These are phyloP conservation scores for Saccharomyces eubayanus DNA, from an alignment of 805 yeast species.

Conservation along the genomic window DNA sequence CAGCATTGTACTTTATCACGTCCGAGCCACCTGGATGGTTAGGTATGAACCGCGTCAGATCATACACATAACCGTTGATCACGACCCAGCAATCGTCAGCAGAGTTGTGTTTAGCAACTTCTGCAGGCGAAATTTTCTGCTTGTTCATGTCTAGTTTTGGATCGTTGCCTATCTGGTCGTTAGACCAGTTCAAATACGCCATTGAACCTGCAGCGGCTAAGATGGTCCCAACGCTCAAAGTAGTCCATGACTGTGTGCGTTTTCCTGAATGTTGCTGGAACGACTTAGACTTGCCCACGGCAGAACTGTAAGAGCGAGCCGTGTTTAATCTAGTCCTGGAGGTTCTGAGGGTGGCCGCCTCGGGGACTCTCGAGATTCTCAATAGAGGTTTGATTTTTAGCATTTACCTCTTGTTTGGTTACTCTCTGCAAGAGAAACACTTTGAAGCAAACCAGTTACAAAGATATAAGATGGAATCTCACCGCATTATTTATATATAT, in stretches of 20 bases:
- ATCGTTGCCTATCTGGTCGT: slow-evolving; percentile 7
- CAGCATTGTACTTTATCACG: slow-evolving; percentile 73
- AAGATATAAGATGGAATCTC: not conserved
- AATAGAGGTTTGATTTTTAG: not conserved
- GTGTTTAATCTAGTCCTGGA: not conserved
- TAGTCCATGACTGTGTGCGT: not conserved
- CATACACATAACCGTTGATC: slow-evolving; percentile 70
- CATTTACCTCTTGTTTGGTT: not conserved
- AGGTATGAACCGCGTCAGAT: slow-evolving; percentile 61
- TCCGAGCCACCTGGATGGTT: slow-evolving; percentile 78
- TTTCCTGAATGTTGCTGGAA: not conserved
- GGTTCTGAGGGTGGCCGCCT: not conserved
- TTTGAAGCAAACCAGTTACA: not conserved
- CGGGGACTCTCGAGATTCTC: not conserved
- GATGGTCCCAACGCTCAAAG: slow-evolving; percentile 2
- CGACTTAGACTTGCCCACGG: not conserved
- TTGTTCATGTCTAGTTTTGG: slow-evolving; percentile 10
- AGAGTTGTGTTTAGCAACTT: slow-evolving; percentile 62
- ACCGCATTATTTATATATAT: not conserved
- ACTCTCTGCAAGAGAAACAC: not conserved
- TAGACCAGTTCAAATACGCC: not conserved
- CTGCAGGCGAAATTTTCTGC: slow-evolving; percentile 31
- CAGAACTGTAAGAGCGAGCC: not conserved
- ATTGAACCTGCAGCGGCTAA: slow-evolving; percentile 1
- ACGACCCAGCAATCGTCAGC: slow-evolving; percentile 78